Evolutionary conservation across 148 eudicot genomes (phyloP), one percentile per base, ranked within the genome.

Genomic region (Simmondsia chinensis): DNA sequence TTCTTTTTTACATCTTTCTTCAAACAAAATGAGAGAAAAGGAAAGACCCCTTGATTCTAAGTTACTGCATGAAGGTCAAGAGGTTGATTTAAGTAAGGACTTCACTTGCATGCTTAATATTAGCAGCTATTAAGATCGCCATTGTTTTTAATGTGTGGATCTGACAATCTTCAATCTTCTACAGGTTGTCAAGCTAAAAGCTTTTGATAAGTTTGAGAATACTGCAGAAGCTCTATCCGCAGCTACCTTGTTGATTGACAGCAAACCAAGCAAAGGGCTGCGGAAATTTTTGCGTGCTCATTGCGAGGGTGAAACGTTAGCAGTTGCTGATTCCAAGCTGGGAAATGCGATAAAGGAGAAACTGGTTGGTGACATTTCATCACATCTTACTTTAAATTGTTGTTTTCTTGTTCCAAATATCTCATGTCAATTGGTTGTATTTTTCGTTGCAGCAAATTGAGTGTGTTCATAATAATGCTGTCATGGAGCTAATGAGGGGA

Each of bases 401-500:
- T 42, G 9, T 5, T 5, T 1, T 48, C 17, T 34, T 11, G 3
- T 54, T 25, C 27, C 13, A 23, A 6, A n/a, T 31, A 26, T 41
- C 35, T 44, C 4, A 46, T 54, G 5, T 61, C 20, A 20, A 16
- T 34, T 24, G 46, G 34, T 5, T 32, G 28, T 33, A 5, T 17
- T 2, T 2, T 44, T 48, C 16, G 4, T 22, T 65, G 33, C 74
- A 89, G 97, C 73, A 89, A 89, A 89, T 85, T 59, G 95, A 89
- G 1, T 89, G 97, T 48, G 68, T 85, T 27, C 97, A 89, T 68
- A 84, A 76, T 64, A 79, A 67, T 56, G 52, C 73, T 17, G 85
- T 85, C 22, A 74, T 79, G 93, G 97, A 89, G 74, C 60, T 89
- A 45, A 84, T 85, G 93, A 81, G 97, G 54, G 97, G 97, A 0